These are phyloP conservation scores for Huntiella moniliformis DNA, from an alignment of 2,329 filamentous ascomycete species.

Conservation along the genomic window DNA sequence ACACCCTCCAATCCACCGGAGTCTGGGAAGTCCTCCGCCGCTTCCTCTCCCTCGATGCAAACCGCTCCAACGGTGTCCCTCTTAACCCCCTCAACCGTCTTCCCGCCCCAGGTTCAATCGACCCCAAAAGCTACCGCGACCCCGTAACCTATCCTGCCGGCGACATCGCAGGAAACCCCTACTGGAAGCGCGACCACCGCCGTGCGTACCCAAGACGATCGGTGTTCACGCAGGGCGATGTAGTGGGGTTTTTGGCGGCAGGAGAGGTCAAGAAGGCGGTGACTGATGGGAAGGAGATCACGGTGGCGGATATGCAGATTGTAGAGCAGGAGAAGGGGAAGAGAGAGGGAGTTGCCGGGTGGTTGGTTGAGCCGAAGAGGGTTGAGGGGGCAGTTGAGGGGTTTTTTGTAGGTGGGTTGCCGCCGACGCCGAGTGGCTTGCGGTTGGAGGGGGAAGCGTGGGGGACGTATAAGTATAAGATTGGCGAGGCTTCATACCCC, in stretches of 20 bases:
- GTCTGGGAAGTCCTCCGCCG: constrained; percentile 74
- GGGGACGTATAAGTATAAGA: constrained; percentile 50
- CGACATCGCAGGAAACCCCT: constrained; percentile 21
- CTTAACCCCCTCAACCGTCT: constrained; percentile 85
- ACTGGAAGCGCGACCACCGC: constrained; percentile 79
- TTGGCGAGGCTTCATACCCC: constrained; percentile 51
- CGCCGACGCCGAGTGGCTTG: constrained; percentile 66
- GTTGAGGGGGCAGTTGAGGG: constrained; percentile 31
- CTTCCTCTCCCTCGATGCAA: constrained; percentile 60
- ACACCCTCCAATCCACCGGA: constrained; percentile 77
- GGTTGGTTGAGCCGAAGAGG: constrained; percentile 32
- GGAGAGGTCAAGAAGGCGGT: constrained; percentile 48
- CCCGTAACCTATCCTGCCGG: constrained; percentile 35
- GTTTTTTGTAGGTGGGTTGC: constrained; percentile 59
- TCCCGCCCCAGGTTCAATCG: constrained; percentile 36
- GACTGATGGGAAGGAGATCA: constrained; percentile 68
- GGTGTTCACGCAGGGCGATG: constrained; percentile 65
- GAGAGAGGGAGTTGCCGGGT: constrained; percentile 49
- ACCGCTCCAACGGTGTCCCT: constrained; percentile 79
- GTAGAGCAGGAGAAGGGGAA: constrained; percentile 60
- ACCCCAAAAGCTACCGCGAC: constrained; percentile 22
- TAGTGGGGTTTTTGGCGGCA: constrained; percentile 66
- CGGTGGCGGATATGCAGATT: constrained; percentile 39
- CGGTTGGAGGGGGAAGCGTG: constrained; percentile 32
- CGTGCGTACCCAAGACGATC: constrained; percentile 66